Conservation (phyloP, 306 rosid genomes). For the Trifolium subterraneum region DNA sequence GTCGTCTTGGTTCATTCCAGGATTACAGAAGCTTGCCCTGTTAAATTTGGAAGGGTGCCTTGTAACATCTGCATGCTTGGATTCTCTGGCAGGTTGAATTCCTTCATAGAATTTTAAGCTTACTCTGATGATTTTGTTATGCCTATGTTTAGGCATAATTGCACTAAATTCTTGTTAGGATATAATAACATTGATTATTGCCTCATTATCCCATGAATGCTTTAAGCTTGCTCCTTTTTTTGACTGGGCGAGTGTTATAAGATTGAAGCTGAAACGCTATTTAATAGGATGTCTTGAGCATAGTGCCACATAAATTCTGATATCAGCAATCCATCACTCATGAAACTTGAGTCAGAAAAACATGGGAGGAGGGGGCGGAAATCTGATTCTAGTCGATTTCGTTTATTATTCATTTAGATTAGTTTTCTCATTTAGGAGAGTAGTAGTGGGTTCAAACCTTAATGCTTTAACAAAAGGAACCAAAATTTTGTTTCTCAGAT, state of each 20-base stretch:
- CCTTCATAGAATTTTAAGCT: constrained; percentile 32
- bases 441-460: constrained; percentile 5
- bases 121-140: constrained; percentile 16
- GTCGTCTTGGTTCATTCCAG: constrained; percentile 53
- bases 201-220: constrained; percentile 1
- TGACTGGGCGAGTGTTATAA: not conserved
- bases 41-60: constrained; percentile 94
- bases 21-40: constrained; percentile 72
- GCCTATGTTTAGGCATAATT: constrained; percentile 22
- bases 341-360: constrained; percentile 28
- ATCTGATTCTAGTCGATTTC: constrained; percentile 11
- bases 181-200: constrained; percentile 15
- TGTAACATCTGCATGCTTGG: constrained; percentile 83
- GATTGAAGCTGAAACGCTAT: constrained; percentile 28
- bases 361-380: not conserved
- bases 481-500: constrained; percentile 14
- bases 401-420: not conserved
- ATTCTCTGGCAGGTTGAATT: constrained; percentile 80
- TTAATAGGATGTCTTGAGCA: constrained; percentile 30
- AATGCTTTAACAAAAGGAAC: constrained; percentile 4
- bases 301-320: constrained; percentile 19
- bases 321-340: constrained; percentile 2
- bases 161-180: constrained; percentile 1
- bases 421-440: not conserved
- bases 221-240: constrained; percentile 13